Conservation (phyloP, 371 early-diverging fungal genomes). For the Rhizopus delemar region DNA sequence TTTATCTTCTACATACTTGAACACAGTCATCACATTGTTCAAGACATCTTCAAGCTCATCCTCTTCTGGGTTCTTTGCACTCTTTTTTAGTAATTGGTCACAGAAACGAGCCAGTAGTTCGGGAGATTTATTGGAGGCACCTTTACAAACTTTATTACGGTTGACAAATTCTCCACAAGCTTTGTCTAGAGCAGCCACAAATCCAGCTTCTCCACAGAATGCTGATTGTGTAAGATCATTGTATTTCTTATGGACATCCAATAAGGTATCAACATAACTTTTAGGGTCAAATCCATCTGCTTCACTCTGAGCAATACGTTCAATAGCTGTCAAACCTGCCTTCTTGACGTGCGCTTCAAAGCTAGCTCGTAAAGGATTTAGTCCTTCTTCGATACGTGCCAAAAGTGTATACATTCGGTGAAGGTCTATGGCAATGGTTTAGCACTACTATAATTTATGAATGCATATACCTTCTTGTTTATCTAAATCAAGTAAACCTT, state of each 20-base stretch:
- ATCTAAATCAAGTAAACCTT: slow-evolving; percentile 79
- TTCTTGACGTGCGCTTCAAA: slow-evolving; percentile 84
- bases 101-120: slow-evolving; percentile 85
- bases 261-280: slow-evolving; percentile 79
- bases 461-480: slow-evolving; percentile 65
- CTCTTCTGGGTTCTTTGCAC: slow-evolving; percentile 81
- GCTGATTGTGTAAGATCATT: slow-evolving; percentile 71
- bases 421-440: slow-evolving; percentile 57
- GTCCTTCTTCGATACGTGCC: slow-evolving; percentile 77
- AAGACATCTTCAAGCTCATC: slow-evolving; percentile 83
- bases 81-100: slow-evolving; percentile 84
- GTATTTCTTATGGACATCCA: slow-evolving; percentile 82
- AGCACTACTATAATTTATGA: neutral
- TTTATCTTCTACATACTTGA: slow-evolving; percentile 89
- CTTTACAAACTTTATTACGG: slow-evolving; percentile 79
- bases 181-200: slow-evolving; percentile 88
- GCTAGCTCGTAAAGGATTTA: slow-evolving; percentile 76
- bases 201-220: slow-evolving; percentile 86
- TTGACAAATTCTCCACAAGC: slow-evolving; percentile 94
- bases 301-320: slow-evolving; percentile 72
- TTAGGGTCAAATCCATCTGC: slow-evolving; percentile 67
- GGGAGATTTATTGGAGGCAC: slow-evolving; percentile 73
- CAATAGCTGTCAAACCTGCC: slow-evolving; percentile 83
- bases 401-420: slow-evolving; percentile 83
- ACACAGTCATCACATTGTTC: slow-evolving; percentile 81